A percentile compares a stretch with the other conserved stretches of the same genome.
phyloP scores from a whole-genome alignment of 208 protist species.

The Crithidia sp. region DNA sequence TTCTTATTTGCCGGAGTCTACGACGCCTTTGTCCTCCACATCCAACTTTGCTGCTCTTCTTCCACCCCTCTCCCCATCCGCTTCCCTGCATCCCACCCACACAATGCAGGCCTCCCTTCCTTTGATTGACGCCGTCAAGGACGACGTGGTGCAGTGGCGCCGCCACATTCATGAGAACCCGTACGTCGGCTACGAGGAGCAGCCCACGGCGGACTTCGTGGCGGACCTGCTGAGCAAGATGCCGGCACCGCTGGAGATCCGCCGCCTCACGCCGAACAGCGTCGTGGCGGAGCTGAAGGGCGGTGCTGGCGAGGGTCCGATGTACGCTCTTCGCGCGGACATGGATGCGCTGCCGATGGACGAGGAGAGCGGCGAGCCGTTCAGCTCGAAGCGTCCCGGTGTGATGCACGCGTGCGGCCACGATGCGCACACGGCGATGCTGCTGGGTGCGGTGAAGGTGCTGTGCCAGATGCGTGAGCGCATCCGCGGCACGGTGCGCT shows the following conservation, averaged over 20 bases:
- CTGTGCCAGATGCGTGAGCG: slow-evolving; percentile 48
- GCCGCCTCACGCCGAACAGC: slow-evolving; percentile 58
- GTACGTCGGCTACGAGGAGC: slow-evolving; percentile 67
- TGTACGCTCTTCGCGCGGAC: slow-evolving; percentile 68
- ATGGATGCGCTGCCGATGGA: slow-evolving; percentile 69
- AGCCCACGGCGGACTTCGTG: slow-evolving; percentile 76
- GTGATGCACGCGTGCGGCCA: slow-evolving; percentile 79
- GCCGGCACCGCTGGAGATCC: slow-evolving; percentile 51
- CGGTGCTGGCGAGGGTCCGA: slow-evolving; percentile 51
- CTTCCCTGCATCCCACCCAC: not conserved
- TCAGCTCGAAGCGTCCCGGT: slow-evolving; percentile 55
- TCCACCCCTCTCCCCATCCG: not conserved
- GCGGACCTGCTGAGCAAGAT: slow-evolving; percentile 53
- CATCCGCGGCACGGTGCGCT: slow-evolving; percentile 67
- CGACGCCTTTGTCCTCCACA: not conserved
- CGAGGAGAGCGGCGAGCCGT: slow-evolving; percentile 57
- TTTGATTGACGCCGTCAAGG: slow-evolving; percentile 15
- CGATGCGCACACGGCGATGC: slow-evolving; percentile 74
- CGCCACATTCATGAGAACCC: slow-evolving; percentile 78
- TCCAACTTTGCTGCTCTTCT: not conserved
- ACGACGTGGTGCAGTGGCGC: slow-evolving; percentile 72
- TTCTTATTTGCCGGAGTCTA: not conserved
- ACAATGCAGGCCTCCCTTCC: slow-evolving; percentile 13
- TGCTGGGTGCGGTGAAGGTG: slow-evolving; percentile 67
- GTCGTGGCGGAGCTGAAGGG: slow-evolving; percentile 68